Evolutionary conservation across 2,329 filamentous ascomycete genomes (phyloP).

Genomic region (Nemania diffusa): DNA sequence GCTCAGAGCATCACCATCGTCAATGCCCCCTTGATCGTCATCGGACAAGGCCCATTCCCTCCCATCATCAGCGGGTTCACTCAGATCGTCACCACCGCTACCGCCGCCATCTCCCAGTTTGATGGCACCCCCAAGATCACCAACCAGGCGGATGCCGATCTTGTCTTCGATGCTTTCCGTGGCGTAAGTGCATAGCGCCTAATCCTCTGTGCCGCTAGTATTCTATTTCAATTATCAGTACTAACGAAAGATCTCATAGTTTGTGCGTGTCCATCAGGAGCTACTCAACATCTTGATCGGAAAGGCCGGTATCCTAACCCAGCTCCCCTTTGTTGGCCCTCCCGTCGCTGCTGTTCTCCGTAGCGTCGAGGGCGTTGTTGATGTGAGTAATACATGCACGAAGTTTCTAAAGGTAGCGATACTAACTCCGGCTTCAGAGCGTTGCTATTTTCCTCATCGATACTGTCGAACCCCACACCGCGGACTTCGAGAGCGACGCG

Average conservation of each 20-base stretch:
- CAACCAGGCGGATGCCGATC: conserved; percentile 15
- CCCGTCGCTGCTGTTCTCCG: conserved; percentile 33
- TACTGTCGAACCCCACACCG: conserved; percentile 1
- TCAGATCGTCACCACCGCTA: conserved; percentile 29
- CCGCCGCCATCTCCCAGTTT: neutral
- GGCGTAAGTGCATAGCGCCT: too few relatives aligned
- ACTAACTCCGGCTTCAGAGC: conserved; percentile 12
- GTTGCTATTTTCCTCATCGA: conserved; percentile 25
- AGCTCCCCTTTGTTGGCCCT: conserved; percentile 24
- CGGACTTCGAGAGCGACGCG: conserved; percentile 25
- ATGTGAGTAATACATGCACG: conserved; percentile 20
- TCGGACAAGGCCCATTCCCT: conserved; percentile 30
- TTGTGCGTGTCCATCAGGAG: conserved; percentile 27
- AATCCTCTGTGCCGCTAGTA: too few relatives aligned
- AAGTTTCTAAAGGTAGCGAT: neutral
- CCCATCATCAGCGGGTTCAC: conserved; percentile 24
- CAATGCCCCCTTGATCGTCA: conserved; percentile 29
- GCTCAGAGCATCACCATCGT: conserved; percentile 33
- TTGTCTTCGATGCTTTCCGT: conserved; percentile 32
- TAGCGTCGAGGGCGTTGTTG: conserved; percentile 25
- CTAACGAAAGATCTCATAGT: conserved; percentile 11
- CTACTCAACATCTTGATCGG: conserved; percentile 35
- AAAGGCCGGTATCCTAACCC: conserved; percentile 26
- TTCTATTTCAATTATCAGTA: neutral
- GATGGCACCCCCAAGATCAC: conserved; percentile 19